A percentile compares a stretch with the other conserved stretches of the same genome.
phyloP scores from a whole-genome alignment of 2,329 filamentous ascomycete genomes.

The Macrophomina phaseolina region DNA sequence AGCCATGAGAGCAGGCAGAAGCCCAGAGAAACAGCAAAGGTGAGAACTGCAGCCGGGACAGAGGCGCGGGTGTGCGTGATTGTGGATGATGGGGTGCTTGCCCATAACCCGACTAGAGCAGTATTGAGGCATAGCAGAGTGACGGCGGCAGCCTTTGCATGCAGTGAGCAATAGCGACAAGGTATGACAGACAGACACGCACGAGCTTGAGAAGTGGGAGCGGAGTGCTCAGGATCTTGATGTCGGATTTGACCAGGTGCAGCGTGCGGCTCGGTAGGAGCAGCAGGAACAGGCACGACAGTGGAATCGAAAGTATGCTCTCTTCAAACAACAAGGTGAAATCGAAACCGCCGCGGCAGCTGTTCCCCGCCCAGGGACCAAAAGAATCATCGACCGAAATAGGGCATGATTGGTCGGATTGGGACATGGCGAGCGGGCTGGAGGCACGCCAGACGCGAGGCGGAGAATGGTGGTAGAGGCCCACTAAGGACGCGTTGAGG shows the following conservation, averaged over 20 bases:
- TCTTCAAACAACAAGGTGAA: conserved; percentile 47
- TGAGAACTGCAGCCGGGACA: conserved; percentile 37
- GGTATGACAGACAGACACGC: conserved; percentile 19
- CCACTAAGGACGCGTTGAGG: not conserved
- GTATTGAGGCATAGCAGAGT: conserved; percentile 39
- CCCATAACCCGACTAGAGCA: conserved; percentile 38
- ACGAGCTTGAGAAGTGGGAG: conserved; percentile 39
- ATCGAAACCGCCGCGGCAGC: conserved; percentile 45
- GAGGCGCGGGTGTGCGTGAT: conserved; percentile 32
- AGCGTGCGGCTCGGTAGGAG: conserved; percentile 38
- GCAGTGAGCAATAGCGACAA: not conserved
- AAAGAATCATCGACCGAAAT: conserved; percentile 37
- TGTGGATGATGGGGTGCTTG: not conserved
- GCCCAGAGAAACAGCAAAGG: conserved; percentile 35
- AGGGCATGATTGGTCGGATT: not conserved
- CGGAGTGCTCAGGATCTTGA: conserved; percentile 35
- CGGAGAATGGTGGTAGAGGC: conserved; percentile 1
- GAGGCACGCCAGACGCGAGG: not conserved
- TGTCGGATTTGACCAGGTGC: conserved; percentile 36
- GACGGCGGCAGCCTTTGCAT: conserved; percentile 29
- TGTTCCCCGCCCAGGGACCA: conserved; percentile 39
- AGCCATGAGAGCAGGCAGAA: conserved; percentile 52
- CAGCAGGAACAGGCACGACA: conserved; percentile 38
- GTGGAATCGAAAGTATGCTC: conserved; percentile 40
- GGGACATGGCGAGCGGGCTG: conserved; percentile 2